Conservation (phyloP, 1,139 yeast genomes). For the Diutina catenulata region DNA sequence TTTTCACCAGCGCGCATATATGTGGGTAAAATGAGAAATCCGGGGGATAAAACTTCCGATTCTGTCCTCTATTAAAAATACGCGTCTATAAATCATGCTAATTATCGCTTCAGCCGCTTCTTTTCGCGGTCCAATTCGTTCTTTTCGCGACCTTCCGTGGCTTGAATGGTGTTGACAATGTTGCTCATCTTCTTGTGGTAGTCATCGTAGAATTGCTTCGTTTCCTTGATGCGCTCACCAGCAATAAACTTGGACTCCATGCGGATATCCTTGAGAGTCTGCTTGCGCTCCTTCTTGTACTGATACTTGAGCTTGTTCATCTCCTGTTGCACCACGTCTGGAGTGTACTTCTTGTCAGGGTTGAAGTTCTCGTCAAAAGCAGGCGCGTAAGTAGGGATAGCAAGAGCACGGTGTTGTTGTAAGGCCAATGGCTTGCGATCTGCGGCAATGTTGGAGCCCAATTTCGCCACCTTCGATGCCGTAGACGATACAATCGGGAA, state of each 20-base stretch:
- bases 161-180: slow-evolving; percentile 74
- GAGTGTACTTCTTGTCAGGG: slow-evolving; percentile 88
- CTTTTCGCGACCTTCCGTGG: slow-evolving; percentile 91
- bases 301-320: slow-evolving; percentile 70
- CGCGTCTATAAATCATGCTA: not conserved
- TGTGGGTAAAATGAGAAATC: too few species aligned
- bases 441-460: slow-evolving; percentile 23
- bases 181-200: slow-evolving; percentile 87
- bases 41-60: too few species aligned
- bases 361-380: slow-evolving; percentile 92
- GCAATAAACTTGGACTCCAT: slow-evolving; percentile 82
- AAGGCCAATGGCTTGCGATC: slow-evolving; percentile 66
- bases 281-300: slow-evolving; percentile 31
- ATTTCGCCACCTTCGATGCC: slow-evolving; percentile 37
- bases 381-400: slow-evolving; percentile 81
- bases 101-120: slow-evolving; percentile 40
- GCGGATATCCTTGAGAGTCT: slow-evolving; percentile 23
- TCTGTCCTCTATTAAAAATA: too few species aligned
- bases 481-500: slow-evolving; percentile 21
- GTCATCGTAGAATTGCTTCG: slow-evolving; percentile 60
- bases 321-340: slow-evolving; percentile 73
- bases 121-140: slow-evolving; percentile 84
- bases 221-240: slow-evolving; percentile 69
- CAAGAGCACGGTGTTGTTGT: slow-evolving; percentile 78
- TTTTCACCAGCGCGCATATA: too few species aligned